Conservation (phyloP, 441 rosid genomes). For the Pelargonium myrrhifolium region DNA sequence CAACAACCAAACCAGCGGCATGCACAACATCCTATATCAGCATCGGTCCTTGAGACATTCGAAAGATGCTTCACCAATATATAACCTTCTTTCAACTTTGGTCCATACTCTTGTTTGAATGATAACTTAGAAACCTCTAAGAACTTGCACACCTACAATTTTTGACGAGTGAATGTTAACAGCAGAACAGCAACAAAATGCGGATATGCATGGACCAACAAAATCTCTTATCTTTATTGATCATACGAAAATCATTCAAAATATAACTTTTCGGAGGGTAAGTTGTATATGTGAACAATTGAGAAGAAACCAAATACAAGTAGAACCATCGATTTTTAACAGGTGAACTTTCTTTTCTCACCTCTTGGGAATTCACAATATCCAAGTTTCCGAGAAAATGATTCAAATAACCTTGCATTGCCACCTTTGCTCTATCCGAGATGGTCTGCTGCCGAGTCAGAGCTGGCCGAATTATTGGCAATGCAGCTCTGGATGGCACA, state of each 20-base stretch:
- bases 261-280: neutral
- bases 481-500: slow-evolving; percentile 97
- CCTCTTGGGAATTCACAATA: slow-evolving; percentile 96
- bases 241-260: neutral
- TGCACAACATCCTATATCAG: slow-evolving; percentile 58
- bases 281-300: no score
- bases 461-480: slow-evolving; percentile 88
- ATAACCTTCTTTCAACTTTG: slow-evolving; percentile 92
- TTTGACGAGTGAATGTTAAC: slow-evolving; percentile 25
- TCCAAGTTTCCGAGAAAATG: slow-evolving; percentile 92
- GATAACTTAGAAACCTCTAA: slow-evolving; percentile 97
- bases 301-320: slow-evolving; percentile 9
- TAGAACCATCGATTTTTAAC: neutral
- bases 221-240: neutral
- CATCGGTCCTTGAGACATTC: slow-evolving; percentile 48
- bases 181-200: neutral
- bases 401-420: slow-evolving; percentile 94
- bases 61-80: slow-evolving; percentile 94
- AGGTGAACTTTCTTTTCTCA: slow-evolving; percentile 13
- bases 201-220: neutral
- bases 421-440: slow-evolving; percentile 84
- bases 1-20: slow-evolving; percentile 80
- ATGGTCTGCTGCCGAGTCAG: slow-evolving; percentile 87
- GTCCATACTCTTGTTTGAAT: slow-evolving; percentile 91
- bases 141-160: slow-evolving; percentile 89